Evolutionary conservation across 441 rosid genomes (phyloP), one percentile per base, ranked within the genome.

Genomic region (Viola pubescens): DNA sequence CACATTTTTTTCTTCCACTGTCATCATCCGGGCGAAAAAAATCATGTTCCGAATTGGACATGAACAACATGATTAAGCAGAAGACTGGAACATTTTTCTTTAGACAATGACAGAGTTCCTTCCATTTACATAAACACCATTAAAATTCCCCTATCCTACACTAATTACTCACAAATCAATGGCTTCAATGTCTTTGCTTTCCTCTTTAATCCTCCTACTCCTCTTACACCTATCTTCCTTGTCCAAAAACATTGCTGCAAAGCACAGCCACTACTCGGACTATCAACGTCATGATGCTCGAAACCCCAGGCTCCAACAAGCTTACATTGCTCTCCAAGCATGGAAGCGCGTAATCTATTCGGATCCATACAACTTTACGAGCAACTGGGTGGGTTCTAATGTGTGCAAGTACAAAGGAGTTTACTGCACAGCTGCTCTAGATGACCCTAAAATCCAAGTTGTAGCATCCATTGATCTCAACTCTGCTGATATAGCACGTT

Each of bases 391-490:
- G 8, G 96, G 98, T 37, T 73, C 82, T 12, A 60, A 74, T 11
- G 96, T 91, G 4, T 91, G 96, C 84, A 73, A 67, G 49, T 91
- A 91, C 73, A 56, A 34, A 4, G 95, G 94, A 19, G 55, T 91
- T 45, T 88, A 72, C 71, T 91, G 96, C 43, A 75, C 88, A 9
- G 43, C 79, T 11, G 69, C 77, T 60, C 75, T 65, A 3, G 69
- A 81, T 52, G 74, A 89, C 43, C 70, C 69, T 5, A 37, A 72
- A 49, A 64, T 77, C 63, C 69, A 55, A 68, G 91, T 80, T 45
- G 89, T 91, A 49, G 84, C 94, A 1, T 89, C 91, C 6, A 74
- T 91, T 42, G 96, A 91, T 72, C 86, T 91, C 47, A 89, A 91
- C 65, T 76, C 54, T 6, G 84, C 70, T 13, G 82, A 88, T 66